These are phyloP conservation scores for Pseudocercospora fijiensis DNA, from an alignment of 2,329 filamentous ascomycete genomes.

Conservation along the genomic window DNA sequence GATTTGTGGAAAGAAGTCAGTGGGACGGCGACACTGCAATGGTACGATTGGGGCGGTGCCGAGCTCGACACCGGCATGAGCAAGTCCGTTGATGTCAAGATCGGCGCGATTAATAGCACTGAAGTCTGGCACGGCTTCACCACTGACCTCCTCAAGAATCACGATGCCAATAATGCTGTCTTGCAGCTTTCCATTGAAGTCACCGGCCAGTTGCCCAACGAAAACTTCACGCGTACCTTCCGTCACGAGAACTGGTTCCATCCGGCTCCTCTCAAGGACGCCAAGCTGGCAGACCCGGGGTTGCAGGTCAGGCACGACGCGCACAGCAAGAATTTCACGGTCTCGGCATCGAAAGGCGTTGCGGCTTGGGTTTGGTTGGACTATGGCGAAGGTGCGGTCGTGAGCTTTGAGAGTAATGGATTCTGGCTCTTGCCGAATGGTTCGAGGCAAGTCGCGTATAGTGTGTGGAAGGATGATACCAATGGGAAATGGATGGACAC, in stretches of 20 bases:
- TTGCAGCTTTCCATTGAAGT: slow-evolving; percentile 49
- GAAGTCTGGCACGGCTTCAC: slow-evolving; percentile 45
- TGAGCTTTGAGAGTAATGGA: slow-evolving; percentile 55
- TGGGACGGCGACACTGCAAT: slow-evolving; percentile 52
- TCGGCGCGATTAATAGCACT: slow-evolving; percentile 56
- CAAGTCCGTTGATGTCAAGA: slow-evolving; percentile 40
- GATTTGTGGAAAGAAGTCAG: slow-evolving; percentile 55
- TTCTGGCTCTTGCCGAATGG: slow-evolving; percentile 52
- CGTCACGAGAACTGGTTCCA: slow-evolving; percentile 54
- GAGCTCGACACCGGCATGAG: slow-evolving; percentile 42
- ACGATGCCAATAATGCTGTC: slow-evolving; percentile 42
- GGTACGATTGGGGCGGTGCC: slow-evolving; percentile 54
- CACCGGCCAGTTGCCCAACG: slow-evolving; percentile 50
- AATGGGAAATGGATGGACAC: slow-evolving; percentile 46
- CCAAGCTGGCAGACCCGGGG: slow-evolving; percentile 52
- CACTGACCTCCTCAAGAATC: slow-evolving; percentile 36
- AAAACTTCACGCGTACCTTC: slow-evolving; percentile 44
- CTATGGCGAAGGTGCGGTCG: slow-evolving; percentile 50
- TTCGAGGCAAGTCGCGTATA: slow-evolving; percentile 48
- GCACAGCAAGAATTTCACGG: slow-evolving; percentile 43
- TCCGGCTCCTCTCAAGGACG: slow-evolving; percentile 47
- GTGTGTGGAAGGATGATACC: slow-evolving; percentile 48
- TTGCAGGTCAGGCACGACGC: slow-evolving; percentile 42
- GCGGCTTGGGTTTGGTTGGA: slow-evolving; percentile 59
- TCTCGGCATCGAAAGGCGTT: slow-evolving; percentile 50